Evolutionary conservation across 768 basidiomycete species (phyloP).

Genomic region (Xerocomus brunneocitrinus): DNA sequence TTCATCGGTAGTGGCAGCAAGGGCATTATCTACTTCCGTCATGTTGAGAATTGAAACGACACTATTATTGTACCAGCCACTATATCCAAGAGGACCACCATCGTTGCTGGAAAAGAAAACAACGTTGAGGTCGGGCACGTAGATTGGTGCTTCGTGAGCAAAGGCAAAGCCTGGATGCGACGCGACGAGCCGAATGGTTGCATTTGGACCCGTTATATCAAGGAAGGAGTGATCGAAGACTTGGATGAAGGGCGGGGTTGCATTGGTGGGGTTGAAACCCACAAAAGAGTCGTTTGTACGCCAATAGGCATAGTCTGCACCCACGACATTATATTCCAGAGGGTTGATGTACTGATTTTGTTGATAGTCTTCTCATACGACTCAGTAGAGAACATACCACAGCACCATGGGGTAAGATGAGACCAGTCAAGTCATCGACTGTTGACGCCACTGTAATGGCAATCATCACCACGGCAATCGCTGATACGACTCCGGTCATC

Average conservation of each 20-base stretch:
- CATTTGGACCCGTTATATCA: constrained; percentile 49
- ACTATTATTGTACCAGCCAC: constrained; percentile 61
- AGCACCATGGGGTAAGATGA: constrained; percentile 18
- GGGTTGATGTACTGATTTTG: constrained; percentile 47
- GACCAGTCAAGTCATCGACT: not conserved
- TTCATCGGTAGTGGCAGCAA: constrained; percentile 31
- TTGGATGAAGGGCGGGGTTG: constrained; percentile 56
- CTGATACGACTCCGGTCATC: not conserved
- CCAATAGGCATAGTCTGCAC: constrained; percentile 38
- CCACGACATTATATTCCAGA: constrained; percentile 47
- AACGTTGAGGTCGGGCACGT: constrained; percentile 56
- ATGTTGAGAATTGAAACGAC: constrained; percentile 59
- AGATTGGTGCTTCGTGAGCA: constrained; percentile 78
- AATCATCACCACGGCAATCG: not conserved
- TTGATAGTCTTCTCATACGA: not conserved
- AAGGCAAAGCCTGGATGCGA: constrained; percentile 62
- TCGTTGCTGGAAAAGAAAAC: constrained; percentile 71
- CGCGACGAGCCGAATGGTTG: constrained; percentile 58
- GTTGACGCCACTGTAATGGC: not conserved
- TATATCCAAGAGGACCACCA: constrained; percentile 62
- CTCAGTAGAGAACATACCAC: constrained; percentile 14
- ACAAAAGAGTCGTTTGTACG: constrained; percentile 34
- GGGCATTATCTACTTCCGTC: constrained; percentile 45
- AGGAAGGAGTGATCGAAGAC: constrained; percentile 52
- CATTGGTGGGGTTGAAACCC: constrained; percentile 62